Base-by-base conservation (phyloP, 768 basidiomycete species). In the Xerocomus spinulosus region DNA sequence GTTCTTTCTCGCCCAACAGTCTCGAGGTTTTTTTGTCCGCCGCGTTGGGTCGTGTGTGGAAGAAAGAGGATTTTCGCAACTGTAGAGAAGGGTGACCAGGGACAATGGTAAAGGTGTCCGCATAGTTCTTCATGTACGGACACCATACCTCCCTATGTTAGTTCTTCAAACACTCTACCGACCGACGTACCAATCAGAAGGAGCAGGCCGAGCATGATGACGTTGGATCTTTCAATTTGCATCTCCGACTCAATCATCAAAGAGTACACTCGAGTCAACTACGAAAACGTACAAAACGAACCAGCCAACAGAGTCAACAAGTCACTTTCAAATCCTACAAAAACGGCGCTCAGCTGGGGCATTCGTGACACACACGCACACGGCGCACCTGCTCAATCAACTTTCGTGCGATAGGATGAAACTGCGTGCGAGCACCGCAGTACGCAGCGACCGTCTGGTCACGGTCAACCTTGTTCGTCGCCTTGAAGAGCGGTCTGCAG, bases 381-480 rank as follows among this genome's bases (percentile, higher is more conserved):
- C 44, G 2, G 20, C 63, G 2, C 50, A 75, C 78, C 73, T 76
- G 74, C 48, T 74, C 74, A 45, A 79, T 75, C 30, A 80, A 49
- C 59, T 67, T 70, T 23, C 71, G 62, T 26, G 78, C 77, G 48
- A 79, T 78, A 0, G 78, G 77, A 58, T 79, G 77, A 69, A 78
- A 79, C 39, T 62, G 50, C 9, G 49, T 49, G 43, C 67, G 68
- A 25, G 69, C 62, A 21, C 51, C 49, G 9, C 28, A 42, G 46
- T 71, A 79, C 20, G 69, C 70, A 38, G 63, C 52, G 25, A 62
- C 48, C 1, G 78, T 72, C 28, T 68, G 60, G 30, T 49, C 46
- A 9, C 50, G 43, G 50, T 79, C 61, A 10, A 72, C 73, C 51
- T 64, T 66, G 55, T 62, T 56, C 26, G 67, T 58, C 5, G 65